phyloP scores from a whole-genome alignment of 495 filamentous ascomycete species.

The Oidiodendron maius region DNA sequence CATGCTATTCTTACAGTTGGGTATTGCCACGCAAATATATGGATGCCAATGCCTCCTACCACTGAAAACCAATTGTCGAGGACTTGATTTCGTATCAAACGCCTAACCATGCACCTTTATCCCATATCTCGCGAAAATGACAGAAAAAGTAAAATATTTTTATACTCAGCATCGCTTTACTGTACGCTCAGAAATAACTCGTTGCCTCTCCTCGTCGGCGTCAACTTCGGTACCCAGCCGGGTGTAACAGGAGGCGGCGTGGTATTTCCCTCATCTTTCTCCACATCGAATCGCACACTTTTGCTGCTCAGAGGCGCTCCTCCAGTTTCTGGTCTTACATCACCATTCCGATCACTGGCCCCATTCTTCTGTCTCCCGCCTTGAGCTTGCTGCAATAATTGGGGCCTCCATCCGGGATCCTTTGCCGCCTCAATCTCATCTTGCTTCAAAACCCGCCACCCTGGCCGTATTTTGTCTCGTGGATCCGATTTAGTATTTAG shows the following conservation, averaged over 20 bases:
- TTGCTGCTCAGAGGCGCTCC: background rate
- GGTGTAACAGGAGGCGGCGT: slow-evolving; percentile 36
- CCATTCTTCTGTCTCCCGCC: background rate
- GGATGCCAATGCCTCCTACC: background rate
- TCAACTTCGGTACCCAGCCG: slow-evolving; percentile 43
- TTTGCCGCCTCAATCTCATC: slow-evolving; percentile 19
- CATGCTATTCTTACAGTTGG: background rate
- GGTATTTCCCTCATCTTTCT: slow-evolving; percentile 2
- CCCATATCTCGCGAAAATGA: background rate
- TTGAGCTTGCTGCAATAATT: background rate
- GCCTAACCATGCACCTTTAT: background rate
- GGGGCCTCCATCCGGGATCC: slow-evolving; percentile 16
- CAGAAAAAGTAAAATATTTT: background rate
- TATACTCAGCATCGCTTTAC: slow-evolving; percentile 8
- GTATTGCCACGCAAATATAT: background rate
- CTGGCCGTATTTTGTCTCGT: slow-evolving; percentile 12
- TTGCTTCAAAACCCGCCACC: slow-evolving; percentile 18
- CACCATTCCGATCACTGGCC: background rate
- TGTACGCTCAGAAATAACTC: slow-evolving; percentile 38
- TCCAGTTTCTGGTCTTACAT: background rate
- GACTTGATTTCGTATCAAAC: background rate
- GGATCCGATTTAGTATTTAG: slow-evolving; percentile 21
- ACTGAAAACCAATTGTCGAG: background rate
- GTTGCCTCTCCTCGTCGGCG: slow-evolving; percentile 38
- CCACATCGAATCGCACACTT: background rate